phyloP scores from a whole-genome alignment of 2,329 filamentous ascomycete genomes.

The Talaromyces sp. region DNA sequence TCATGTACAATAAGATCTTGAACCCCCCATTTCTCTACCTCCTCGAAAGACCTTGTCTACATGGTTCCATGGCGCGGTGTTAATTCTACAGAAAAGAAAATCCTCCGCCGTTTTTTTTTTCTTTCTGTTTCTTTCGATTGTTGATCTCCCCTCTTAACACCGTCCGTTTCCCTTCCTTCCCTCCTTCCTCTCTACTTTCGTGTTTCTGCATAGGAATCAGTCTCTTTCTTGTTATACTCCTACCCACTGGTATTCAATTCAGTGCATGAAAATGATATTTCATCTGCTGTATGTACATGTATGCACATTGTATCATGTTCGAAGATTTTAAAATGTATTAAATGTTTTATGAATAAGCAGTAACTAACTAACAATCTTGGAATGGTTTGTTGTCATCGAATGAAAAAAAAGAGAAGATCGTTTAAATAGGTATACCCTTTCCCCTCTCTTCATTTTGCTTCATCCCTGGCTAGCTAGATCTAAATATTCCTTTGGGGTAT shows the following conservation, averaged over 20 bases:
- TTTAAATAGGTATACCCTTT: too few species aligned
- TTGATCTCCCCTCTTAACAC: conserved; percentile 2
- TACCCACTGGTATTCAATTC: not conserved
- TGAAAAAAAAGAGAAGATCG: too few species aligned
- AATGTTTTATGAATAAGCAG: too few species aligned
- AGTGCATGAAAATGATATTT: not conserved
- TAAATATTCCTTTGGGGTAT: too few species aligned
- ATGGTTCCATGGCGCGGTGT: conserved; percentile 6
- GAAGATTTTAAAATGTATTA: too few species aligned
- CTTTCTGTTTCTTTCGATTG: not conserved
- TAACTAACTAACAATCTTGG: too few species aligned
- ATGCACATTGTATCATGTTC: too few species aligned
- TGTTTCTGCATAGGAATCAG: not conserved
- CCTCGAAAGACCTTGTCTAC: not conserved
- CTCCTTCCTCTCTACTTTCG: not conserved
- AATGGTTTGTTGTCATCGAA: too few species aligned
- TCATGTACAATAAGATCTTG: conserved; percentile 8
- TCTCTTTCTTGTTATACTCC: not conserved
- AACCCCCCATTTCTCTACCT: not conserved
- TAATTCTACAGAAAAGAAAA: not conserved
- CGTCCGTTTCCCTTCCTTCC: not conserved
- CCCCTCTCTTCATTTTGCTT: too few species aligned
- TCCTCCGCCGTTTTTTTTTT: not conserved
- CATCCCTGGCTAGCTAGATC: too few species aligned
- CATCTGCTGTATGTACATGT: not conserved